Evolutionary conservation across 441 rosid genomes (phyloP).

Genomic region (Dalechampia spathulata): DNA sequence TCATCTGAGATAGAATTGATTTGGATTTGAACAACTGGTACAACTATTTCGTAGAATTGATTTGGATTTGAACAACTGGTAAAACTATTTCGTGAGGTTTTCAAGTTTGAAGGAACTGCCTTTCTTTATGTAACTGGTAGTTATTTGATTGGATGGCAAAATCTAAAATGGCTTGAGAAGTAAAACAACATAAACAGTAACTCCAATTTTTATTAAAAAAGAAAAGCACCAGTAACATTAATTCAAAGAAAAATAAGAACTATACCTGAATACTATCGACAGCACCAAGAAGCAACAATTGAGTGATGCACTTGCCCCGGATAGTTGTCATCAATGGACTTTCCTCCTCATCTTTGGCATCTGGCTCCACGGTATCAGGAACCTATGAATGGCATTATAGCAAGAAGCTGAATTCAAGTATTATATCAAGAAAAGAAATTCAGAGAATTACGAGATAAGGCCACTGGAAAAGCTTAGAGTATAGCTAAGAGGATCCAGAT

Average conservation of each 20-base stretch:
- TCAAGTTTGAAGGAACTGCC: not conserved
- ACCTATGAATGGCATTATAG: slow-evolving; percentile 37
- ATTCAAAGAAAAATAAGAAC: slow-evolving; percentile 10
- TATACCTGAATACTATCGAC: slow-evolving; percentile 95
- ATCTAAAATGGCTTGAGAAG: not conserved
- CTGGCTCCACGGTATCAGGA: slow-evolving; percentile 58
- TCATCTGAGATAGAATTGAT: not conserved
- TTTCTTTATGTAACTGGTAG: not conserved
- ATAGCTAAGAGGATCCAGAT: no score
- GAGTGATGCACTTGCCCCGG: slow-evolving; percentile 98
- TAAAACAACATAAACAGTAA: not conserved
- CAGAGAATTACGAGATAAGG: not conserved
- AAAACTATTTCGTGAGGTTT: no score
- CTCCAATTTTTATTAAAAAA: no score
- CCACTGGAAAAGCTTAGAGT: no score
- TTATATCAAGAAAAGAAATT: not conserved
- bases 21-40: not conserved
- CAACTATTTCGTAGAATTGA: no score
- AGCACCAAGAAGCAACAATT: slow-evolving; percentile 87
- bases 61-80: not conserved
- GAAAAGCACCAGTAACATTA: no score
- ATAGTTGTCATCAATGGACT: slow-evolving; percentile 69
- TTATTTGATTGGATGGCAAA: not conserved
- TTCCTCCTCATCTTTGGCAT: slow-evolving; percentile 75
- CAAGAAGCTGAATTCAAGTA: slow-evolving; percentile 3